These are phyloP conservation scores for Podila horticola DNA, from an alignment of 192 early-diverging fungal species.

Conservation along the genomic window DNA sequence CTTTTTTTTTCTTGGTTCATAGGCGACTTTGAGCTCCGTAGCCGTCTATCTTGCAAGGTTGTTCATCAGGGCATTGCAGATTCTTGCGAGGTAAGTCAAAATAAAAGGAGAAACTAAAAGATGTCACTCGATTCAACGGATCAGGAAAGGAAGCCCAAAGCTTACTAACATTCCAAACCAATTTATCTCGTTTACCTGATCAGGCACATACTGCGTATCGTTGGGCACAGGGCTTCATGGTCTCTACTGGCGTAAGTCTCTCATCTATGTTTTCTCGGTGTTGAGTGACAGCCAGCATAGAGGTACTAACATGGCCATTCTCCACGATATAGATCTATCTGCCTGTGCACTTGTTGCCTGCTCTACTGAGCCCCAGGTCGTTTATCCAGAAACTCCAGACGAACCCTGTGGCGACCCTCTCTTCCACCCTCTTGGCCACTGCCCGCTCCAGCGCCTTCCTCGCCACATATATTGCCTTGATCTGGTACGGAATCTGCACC, in stretches of 20 bases:
- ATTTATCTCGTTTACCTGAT: not conserved
- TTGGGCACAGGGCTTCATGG: slow-evolving; percentile 43
- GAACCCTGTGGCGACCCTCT: slow-evolving; percentile 37
- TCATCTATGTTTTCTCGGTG: too few species aligned
- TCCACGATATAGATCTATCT: slow-evolving; percentile 60
- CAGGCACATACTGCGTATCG: slow-evolving; percentile 43
- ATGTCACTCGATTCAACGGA: too few species aligned
- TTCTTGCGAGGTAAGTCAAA: slow-evolving; percentile 56
- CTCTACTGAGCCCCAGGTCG: slow-evolving; percentile 61
- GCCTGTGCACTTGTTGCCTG: slow-evolving; percentile 69
- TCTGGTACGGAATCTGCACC: slow-evolving; percentile 64
- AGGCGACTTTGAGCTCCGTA: slow-evolving; percentile 43
- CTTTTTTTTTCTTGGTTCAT: not conserved
- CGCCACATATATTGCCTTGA: slow-evolving; percentile 61
- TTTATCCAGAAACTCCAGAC: slow-evolving; percentile 48
- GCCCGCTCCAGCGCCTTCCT: slow-evolving; percentile 65
- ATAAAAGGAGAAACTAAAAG: not conserved
- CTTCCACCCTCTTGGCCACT: slow-evolving; percentile 55
- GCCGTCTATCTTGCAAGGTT: slow-evolving; percentile 60
- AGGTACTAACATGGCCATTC: not conserved
- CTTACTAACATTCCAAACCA: not conserved
- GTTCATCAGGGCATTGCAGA: slow-evolving; percentile 58
- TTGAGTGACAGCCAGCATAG: too few species aligned
- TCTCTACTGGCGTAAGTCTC: slow-evolving; percentile 36
- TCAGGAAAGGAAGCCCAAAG: not conserved